Evolutionary conservation across 305 asterid genomes (phyloP).

Genomic region (Fraxinus nigra): DNA sequence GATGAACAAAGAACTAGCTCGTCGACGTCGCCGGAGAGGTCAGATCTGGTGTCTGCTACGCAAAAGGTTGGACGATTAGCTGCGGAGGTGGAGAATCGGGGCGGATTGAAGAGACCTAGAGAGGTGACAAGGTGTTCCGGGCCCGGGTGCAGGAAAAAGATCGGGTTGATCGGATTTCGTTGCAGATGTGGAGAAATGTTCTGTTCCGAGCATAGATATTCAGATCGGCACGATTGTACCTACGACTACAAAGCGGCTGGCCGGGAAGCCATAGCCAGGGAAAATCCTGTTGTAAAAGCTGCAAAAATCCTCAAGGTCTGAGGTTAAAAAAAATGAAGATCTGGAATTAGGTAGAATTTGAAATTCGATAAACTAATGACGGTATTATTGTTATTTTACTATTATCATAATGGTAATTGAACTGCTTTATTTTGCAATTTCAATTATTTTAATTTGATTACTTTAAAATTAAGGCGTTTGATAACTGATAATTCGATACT

Average conservation of each 20-base stretch:
- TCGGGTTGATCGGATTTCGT: conserved; percentile 53
- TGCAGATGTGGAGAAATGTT: conserved; percentile 57
- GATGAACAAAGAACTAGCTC: background rate
- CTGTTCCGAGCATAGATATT: conserved; percentile 56
- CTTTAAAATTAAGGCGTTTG: background rate
- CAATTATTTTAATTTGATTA: background rate
- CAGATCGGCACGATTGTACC: conserved; percentile 56
- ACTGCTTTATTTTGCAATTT: background rate
- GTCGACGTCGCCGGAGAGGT: background rate
- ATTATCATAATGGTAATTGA: conserved; percentile 15
- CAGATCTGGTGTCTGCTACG: conserved; percentile 28
- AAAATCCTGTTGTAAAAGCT: conserved; percentile 56
- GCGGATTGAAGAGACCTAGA: conserved; percentile 27
- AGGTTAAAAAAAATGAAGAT: background rate
- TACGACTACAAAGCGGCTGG: conserved; percentile 58
- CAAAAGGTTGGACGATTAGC: conserved; percentile 13
- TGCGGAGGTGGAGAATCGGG: conserved; percentile 16
- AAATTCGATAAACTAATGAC: conserved; percentile 27
- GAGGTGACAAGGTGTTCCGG: conserved; percentile 35
- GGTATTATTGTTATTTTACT: conserved; percentile 30
- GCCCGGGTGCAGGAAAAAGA: conserved; percentile 27
- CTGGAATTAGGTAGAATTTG: conserved; percentile 16
- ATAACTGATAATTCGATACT: too few species aligned
- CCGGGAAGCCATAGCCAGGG: conserved; percentile 51
- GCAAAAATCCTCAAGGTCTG: conserved; percentile 49